These are phyloP conservation scores for Alternaria solani DNA, from an alignment of 2,329 filamentous ascomycete genomes.

Conservation along the genomic window DNA sequence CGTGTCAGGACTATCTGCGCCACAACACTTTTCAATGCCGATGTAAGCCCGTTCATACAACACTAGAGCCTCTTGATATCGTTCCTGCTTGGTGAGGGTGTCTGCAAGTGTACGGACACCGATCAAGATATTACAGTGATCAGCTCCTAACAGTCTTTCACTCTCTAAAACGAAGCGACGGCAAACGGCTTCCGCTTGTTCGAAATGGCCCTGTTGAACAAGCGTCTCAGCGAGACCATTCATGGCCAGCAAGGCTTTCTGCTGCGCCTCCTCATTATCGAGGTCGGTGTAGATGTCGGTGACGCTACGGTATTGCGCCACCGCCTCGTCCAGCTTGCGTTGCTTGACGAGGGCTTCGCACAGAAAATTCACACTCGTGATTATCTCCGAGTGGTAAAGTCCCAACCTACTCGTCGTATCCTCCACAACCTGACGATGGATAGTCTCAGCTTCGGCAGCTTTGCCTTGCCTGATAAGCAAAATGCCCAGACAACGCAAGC, in stretches of 20 bases:
- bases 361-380: not conserved
- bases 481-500: not conserved
- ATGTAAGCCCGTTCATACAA: not conserved
- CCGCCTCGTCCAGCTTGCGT: not conserved
- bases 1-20: not conserved
- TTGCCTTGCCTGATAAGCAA: not conserved
- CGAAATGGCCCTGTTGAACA: not conserved
- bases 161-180: not conserved
- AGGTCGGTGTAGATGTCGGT: not conserved
- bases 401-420: not conserved
- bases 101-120: not conserved
- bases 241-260: not conserved
- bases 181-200: not conserved
- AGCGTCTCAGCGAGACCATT: not conserved
- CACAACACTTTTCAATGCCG: not conserved
- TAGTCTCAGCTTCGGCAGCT: not conserved
- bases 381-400: not conserved
- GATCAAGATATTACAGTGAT: not conserved
- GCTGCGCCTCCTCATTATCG: not conserved
- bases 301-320: not conserved
- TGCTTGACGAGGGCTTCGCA: not conserved
- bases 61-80: not conserved
- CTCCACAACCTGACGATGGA: not conserved
- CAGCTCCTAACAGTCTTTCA: not conserved
- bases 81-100: not conserved